A percentile compares a stretch with the other conserved stretches of the same genome.
Evolutionary conservation across 139 green algal genomes (phyloP).

Genomic region (Pleodorina starrii): DNA sequence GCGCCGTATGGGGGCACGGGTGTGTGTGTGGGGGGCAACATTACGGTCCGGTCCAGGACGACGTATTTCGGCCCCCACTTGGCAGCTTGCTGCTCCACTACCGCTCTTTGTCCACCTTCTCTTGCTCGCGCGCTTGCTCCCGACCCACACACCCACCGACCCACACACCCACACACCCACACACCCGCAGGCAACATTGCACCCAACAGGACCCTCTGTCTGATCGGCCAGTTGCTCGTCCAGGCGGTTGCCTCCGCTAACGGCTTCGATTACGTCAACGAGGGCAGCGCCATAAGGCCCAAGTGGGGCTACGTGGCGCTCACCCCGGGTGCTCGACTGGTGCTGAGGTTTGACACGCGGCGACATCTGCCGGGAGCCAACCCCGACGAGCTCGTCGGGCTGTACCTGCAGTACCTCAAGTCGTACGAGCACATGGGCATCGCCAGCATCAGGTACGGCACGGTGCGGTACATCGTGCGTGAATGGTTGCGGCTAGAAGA

Average conservation of each 20-base stretch:
- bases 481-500: too few species aligned
- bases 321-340: background rate
- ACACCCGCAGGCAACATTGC: background rate
- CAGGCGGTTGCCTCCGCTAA: background rate
- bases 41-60: too few species aligned
- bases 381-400: background rate
- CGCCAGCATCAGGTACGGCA: background rate
- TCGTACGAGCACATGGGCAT: constrained; percentile 27
- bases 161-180: too few species aligned
- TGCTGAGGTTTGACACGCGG: background rate
- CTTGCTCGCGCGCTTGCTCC: too few species aligned
- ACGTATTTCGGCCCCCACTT: too few species aligned
- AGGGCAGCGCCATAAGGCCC: background rate
- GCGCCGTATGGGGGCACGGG: too few species aligned
- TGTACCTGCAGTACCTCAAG: constrained; percentile 7
- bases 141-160: too few species aligned
- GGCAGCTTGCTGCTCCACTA: too few species aligned
- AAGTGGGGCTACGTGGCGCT: background rate
- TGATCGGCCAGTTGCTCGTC: background rate
- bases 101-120: too few species aligned
- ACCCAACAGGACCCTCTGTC: background rate
- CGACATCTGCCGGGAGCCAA: background rate
- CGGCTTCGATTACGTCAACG: background rate
- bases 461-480: too few species aligned
- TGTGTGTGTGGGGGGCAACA: too few species aligned